A percentile compares a stretch with the other conserved stretches of the same genome.
phyloP scores from a whole-genome alignment of 345 rosid species.

The Sisymbrium altissimum region DNA sequence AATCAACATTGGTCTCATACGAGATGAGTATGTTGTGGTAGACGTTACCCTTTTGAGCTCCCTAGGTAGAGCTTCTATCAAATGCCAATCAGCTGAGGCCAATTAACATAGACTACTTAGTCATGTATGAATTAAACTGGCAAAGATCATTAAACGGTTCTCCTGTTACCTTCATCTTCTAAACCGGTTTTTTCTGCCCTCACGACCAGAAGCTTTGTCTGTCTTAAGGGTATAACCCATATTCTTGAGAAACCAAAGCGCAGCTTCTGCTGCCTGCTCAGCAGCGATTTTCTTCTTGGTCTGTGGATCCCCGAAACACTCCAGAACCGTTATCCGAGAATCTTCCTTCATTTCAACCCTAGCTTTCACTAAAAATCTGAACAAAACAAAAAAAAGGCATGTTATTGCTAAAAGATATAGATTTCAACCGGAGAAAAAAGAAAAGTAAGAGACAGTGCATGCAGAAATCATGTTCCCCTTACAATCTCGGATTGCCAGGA shows the following conservation, averaged over 20 bases:
- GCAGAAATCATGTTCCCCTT: conserved; percentile 23
- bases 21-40: background rate
- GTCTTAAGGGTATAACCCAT: conserved; percentile 31
- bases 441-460: background rate
- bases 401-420: background rate
- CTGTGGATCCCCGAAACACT: conserved; percentile 46
- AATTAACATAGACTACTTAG: background rate
- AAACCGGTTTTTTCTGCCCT: background rate
- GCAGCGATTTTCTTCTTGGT: conserved; percentile 52
- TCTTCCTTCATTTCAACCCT: conserved; percentile 35
- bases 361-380: conserved; percentile 50
- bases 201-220: conserved; percentile 7
- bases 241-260: conserved; percentile 57
- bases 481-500: conserved; percentile 43
- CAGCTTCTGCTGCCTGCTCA: conserved; percentile 69
- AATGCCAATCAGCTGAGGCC: background rate
- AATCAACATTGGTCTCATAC: background rate
- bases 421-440: background rate
- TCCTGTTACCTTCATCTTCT: background rate
- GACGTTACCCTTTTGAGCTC: background rate
- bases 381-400: background rate
- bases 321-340: conserved; percentile 26
- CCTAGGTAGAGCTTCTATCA: background rate
- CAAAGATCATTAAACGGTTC: background rate
- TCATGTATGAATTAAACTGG: background rate